A percentile compares a stretch with the other conserved stretches of the same genome.
Conservation (phyloP, 805 yeast species). For the Monosporozyma aquatica region DNA sequence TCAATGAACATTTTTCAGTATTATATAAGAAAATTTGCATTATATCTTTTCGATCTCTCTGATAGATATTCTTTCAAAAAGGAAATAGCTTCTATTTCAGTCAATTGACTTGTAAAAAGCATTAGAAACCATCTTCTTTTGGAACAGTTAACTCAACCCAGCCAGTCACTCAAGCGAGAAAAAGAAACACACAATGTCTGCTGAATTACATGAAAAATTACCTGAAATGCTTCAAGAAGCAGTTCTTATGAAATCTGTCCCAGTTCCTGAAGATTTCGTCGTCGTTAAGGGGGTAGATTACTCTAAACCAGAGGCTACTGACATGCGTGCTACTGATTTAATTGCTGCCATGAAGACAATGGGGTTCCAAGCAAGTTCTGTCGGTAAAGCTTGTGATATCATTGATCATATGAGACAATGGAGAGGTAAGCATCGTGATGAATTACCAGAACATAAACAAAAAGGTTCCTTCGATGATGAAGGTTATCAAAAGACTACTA, state of each 20-base stretch:
- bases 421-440: constrained; percentile 75
- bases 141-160: too few species aligned
- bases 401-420: constrained; percentile 86
- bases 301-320: constrained; percentile 62
- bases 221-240: constrained; percentile 86
- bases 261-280: constrained; percentile 72
- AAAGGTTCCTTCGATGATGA: constrained; percentile 71
- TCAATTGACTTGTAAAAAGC: too few species aligned
- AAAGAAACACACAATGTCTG: constrained; percentile 1
- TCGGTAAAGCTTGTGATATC: constrained; percentile 84
- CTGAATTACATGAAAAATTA: constrained; percentile 29
- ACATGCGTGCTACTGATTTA: constrained; percentile 72
- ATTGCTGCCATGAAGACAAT: constrained; percentile 78
- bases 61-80: too few species aligned
- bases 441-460: constrained; percentile 57
- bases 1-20: too few species aligned
- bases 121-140: too few species aligned
- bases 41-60: too few species aligned
- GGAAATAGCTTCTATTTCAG: too few species aligned
- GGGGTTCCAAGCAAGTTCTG: constrained; percentile 94
- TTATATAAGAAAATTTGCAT: too few species aligned
- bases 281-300: constrained; percentile 87
- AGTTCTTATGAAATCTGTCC: constrained; percentile 75
- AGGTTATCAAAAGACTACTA: constrained; percentile 77
- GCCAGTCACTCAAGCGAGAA: too few species aligned